Evolutionary conservation across 192 early-diverging fungal genomes (phyloP).

Genomic region (Entomortierella lignicola): DNA sequence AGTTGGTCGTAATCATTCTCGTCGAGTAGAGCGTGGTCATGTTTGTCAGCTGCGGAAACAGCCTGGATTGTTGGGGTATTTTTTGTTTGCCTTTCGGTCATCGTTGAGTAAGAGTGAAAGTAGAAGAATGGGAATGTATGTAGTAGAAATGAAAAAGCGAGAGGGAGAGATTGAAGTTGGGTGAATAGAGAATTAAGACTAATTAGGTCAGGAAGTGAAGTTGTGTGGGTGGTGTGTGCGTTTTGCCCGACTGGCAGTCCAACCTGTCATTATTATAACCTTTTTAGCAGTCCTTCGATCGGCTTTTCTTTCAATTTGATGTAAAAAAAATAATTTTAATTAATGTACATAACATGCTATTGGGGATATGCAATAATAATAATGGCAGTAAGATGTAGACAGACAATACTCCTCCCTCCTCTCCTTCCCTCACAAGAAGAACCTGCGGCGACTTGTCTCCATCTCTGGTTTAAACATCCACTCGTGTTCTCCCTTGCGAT

Average conservation of each 20-base stretch:
- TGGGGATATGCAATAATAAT: neutral
- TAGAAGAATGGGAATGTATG: neutral
- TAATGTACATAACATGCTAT: neutral
- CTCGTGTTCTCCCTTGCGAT: constrained; percentile 95
- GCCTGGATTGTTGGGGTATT: neutral
- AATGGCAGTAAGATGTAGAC: neutral
- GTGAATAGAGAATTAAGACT: too few relatives aligned
- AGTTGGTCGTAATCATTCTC: constrained; percentile 25
- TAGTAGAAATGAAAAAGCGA: constrained; percentile 4
- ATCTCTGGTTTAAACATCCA: constrained; percentile 94
- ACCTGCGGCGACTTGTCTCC: constrained; percentile 90
- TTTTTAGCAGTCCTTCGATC: too few relatives aligned
- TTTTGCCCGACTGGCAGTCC: too few relatives aligned
- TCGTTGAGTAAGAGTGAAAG: neutral
- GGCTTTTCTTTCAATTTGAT: too few relatives aligned
- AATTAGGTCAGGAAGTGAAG: neutral
- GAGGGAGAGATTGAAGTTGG: neutral
- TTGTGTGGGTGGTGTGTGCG: neutral
- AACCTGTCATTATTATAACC: too few relatives aligned
- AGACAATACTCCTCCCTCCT: too few relatives aligned
- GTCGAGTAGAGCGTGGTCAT: neutral
- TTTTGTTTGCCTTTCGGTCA: neutral
- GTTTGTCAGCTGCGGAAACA: neutral
- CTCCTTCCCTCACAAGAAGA: constrained; percentile 73
- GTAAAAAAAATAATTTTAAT: too few relatives aligned